Base-by-base conservation (phyloP, 2,329 filamentous ascomycete genomes). In the Shiraia bambusicola region DNA sequence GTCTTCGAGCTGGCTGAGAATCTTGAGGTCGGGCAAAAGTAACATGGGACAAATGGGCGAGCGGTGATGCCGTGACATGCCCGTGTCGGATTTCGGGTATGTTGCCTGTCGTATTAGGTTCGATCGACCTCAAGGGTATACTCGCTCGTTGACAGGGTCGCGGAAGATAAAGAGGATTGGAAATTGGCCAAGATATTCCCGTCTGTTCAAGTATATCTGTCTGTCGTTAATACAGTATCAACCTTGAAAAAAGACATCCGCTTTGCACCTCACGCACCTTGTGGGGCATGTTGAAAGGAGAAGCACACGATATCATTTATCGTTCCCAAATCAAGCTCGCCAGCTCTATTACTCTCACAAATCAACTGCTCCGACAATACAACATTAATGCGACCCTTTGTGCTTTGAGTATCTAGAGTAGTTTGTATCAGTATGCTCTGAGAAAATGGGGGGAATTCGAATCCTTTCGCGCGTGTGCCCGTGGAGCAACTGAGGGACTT, bases 251-350 rank as follows among this genome's bases (percentile, higher is more conserved):
- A 5, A n/a, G n/a, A n/a, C n/a, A n/a, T n/a, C n/a, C n/a, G n/a
- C n/a, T 14, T 14, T 19, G 31, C 10, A 12, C 4, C 12, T 13
- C 1, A 69, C 76, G 52, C 72, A 92, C 88, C 78, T 40, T 87
- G 70, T 1, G 89, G 88, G 25, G 87, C 89, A 72, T 93, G 87
- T 59, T 93, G 87, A 57, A 94, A 95, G 1, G 88, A 84, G 66
- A 95, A 93, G 11, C 80, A 79, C 16, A 90, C 79, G 31, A 89
- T 69, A 56, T 91, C 88, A 59, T 84, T 86, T 48, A 87, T 72
- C 28, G 82, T 74, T 55, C 88, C 82, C 50, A 87, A 81, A 7
- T 59, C 52, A 1, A 54, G 16, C 6, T 56, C 52, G 5, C 58
- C 56, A 22, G 52, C 48, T 26, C 46, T 42, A 15, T 27, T 30